These are phyloP conservation scores for Boletus semigastroideus DNA, from an alignment of 1,284 basidiomycete genomes.

Conservation along the genomic window DNA sequence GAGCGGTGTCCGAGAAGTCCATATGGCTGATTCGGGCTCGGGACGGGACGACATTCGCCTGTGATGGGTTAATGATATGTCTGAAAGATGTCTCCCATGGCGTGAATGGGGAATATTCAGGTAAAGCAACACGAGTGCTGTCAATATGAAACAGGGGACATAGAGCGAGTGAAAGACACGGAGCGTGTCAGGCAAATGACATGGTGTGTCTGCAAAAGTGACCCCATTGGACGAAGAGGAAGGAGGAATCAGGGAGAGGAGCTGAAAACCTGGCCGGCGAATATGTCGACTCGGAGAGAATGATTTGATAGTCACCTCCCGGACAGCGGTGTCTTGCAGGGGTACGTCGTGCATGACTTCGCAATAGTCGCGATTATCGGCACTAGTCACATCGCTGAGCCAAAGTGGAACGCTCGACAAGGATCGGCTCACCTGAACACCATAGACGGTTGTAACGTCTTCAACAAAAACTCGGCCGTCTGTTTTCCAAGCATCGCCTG, in stretches of 20 bases:
- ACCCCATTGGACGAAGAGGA: slow-evolving; percentile 12
- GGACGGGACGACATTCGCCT: slow-evolving; percentile 11
- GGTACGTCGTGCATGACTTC: slow-evolving; percentile 58
- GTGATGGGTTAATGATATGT: slow-evolving; percentile 10
- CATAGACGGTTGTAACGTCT: slow-evolving; percentile 58
- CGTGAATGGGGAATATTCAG: slow-evolving; percentile 29
- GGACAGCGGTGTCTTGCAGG: slow-evolving; percentile 33
- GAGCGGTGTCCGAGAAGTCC: slow-evolving; percentile 28
- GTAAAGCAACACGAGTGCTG: slow-evolving; percentile 25
- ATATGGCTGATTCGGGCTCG: slow-evolving; percentile 36
- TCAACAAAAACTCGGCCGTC: slow-evolving; percentile 69
- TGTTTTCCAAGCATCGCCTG: slow-evolving; percentile 80
- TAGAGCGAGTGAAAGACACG: slow-evolving; percentile 64
- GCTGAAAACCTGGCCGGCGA: slow-evolving; percentile 77
- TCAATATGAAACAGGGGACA: slow-evolving; percentile 34
- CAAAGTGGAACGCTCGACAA: background rate
- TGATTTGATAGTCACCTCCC: slow-evolving; percentile 79
- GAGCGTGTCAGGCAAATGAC: slow-evolving; percentile 69
- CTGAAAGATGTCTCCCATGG: slow-evolving; percentile 14
- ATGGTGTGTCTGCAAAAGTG: slow-evolving; percentile 48
- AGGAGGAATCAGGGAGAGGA: slow-evolving; percentile 69
- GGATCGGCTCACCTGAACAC: slow-evolving; percentile 64
- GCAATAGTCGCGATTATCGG: slow-evolving; percentile 89
- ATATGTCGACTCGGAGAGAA: slow-evolving; percentile 81
- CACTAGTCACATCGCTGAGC: slow-evolving; percentile 44